phyloP scores from a whole-genome alignment of 148 eudicot genomes.

The Rhododendron henanense region DNA sequence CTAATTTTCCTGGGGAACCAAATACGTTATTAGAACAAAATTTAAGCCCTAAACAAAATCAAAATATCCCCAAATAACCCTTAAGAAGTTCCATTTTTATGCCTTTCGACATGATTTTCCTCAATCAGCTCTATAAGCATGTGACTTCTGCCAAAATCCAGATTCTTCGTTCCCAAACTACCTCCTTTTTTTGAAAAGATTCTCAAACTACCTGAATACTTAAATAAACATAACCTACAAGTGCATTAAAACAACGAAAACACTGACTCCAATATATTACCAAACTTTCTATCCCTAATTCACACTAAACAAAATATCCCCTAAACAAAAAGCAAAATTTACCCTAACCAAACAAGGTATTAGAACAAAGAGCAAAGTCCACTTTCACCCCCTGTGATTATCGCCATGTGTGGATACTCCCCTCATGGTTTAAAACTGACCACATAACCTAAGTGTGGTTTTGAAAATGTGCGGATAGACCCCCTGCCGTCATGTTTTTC shows the following conservation, averaged over 20 bases:
- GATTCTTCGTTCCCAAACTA: not conserved
- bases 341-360: not conserved
- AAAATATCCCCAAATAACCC: too few relatives aligned
- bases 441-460: too few relatives aligned
- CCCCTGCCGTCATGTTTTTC: too few relatives aligned
- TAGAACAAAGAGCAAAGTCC: not conserved
- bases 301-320: not conserved
- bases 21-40: too few relatives aligned
- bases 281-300: not conserved
- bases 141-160: not conserved
- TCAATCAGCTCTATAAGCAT: not conserved
- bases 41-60: too few relatives aligned
- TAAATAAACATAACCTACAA: not conserved
- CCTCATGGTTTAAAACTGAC: too few relatives aligned
- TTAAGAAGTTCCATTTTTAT: too few relatives aligned
- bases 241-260: not conserved
- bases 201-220: not conserved
- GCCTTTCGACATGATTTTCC: not conserved
- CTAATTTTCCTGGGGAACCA: too few relatives aligned
- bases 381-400: too few relatives aligned
- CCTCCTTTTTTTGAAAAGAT: too few relatives aligned
- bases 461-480: too few relatives aligned
- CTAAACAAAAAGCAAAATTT: not conserved
- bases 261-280: slow-evolving; percentile 9
- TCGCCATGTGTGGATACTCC: too few relatives aligned